These are phyloP conservation scores for Ichthyophthirius multifiliis DNA, from an alignment of 169 alveolate genomes.

Conservation along the genomic window DNA sequence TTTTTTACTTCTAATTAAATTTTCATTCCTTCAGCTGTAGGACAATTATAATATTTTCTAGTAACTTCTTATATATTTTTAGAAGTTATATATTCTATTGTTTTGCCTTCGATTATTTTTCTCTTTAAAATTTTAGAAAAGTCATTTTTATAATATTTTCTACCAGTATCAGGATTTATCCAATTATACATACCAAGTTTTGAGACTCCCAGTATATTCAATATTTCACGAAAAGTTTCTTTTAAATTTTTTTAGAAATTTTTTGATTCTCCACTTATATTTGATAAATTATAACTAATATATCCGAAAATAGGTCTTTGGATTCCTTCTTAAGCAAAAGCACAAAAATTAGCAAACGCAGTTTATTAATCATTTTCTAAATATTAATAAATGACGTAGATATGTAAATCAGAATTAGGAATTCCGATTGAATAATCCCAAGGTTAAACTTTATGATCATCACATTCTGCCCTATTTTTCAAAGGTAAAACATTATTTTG, in stretches of 20 bases:
- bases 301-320: conserved; percentile 8
- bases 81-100: conserved; percentile 1
- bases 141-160: neutral
- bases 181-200: neutral
- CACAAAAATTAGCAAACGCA: neutral
- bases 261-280: neutral
- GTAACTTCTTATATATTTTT: conserved; percentile 32
- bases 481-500: too few species aligned
- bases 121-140: neutral
- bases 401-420: neutral
- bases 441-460: too few species aligned
- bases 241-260: neutral
- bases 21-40: conserved; percentile 31
- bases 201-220: conserved; percentile 3
- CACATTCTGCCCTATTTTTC: too few species aligned
- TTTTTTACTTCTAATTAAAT: conserved; percentile 38
- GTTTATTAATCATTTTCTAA: too few species aligned
- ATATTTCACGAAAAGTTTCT: neutral
- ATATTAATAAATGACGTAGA: neutral
- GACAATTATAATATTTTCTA: conserved; percentile 42
- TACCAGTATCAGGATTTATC: neutral
- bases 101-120: neutral
- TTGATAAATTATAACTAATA: neutral
- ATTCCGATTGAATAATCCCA: neutral
- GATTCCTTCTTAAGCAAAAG: neutral